Evolutionary conservation across 805 yeast species (phyloP).

Genomic region (Lachancea mirantina): DNA sequence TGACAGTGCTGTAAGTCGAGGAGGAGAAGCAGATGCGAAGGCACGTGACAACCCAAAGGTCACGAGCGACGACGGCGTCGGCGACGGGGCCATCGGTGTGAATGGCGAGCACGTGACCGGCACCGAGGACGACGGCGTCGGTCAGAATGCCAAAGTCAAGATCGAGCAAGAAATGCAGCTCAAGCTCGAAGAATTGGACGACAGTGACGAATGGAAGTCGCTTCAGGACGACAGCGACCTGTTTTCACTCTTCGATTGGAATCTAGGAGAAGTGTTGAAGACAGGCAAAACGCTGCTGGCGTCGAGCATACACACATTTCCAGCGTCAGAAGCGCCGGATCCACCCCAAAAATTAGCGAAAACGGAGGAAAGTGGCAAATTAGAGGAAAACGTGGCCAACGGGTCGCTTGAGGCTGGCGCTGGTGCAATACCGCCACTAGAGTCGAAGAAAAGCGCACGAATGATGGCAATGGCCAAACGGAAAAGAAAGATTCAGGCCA

Average conservation of each 20-base stretch:
- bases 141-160: slow-evolving; percentile 28
- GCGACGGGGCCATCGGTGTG: neutral
- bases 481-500: slow-evolving; percentile 68
- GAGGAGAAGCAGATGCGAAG: neutral
- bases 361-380: slow-evolving; percentile 1
- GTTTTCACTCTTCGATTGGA: slow-evolving; percentile 22
- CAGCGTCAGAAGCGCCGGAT: slow-evolving; percentile 1
- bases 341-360: slow-evolving; percentile 1
- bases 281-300: slow-evolving; percentile 25
- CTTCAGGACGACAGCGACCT: slow-evolving; percentile 20
- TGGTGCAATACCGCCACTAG: slow-evolving; percentile 10
- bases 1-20: slow-evolving; percentile 8
- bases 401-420: neutral
- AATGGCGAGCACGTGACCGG: slow-evolving; percentile 10
- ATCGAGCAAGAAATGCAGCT: slow-evolving; percentile 28
- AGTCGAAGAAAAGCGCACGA: slow-evolving; percentile 52
- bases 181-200: slow-evolving; percentile 25
- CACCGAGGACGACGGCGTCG: slow-evolving; percentile 19
- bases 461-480: slow-evolving; percentile 92
- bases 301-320: slow-evolving; percentile 13
- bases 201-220: slow-evolving; percentile 17
- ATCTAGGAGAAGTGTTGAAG: slow-evolving; percentile 24
- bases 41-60: neutral
- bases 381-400: too few species aligned
- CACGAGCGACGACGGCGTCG: neutral